phyloP scores from a whole-genome alignment of 495 filamentous ascomycete genomes.

The Neurospora sp. region DNA sequence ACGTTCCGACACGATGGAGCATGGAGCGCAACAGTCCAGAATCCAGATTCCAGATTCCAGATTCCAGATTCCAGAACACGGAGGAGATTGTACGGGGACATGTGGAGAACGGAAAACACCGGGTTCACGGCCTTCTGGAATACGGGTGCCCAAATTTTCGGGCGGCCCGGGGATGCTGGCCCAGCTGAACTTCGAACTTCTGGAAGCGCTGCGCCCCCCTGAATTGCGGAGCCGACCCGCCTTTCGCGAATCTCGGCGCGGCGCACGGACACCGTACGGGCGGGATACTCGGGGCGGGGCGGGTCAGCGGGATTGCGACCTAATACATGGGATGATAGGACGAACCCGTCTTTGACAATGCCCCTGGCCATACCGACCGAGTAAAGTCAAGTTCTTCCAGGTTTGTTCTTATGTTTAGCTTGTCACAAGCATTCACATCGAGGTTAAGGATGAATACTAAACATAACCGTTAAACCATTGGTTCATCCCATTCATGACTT shows the following conservation, averaged over 20 bases:
- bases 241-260: neutral
- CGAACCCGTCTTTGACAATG: neutral
- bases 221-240: neutral
- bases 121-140: neutral
- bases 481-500: neutral
- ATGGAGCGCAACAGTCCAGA: neutral
- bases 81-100: neutral
- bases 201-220: neutral
- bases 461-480: neutral
- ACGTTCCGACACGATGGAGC: neutral
- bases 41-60: neutral
- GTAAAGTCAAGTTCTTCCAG: neutral
- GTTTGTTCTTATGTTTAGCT: neutral
- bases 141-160: neutral
- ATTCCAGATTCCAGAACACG: neutral
- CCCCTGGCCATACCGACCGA: neutral
- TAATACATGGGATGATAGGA: neutral
- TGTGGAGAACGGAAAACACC: neutral
- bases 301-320: neutral
- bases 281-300: neutral
- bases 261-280: neutral
- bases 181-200: neutral
- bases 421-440: neutral
- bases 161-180: neutral
- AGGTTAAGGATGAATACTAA: neutral